Evolutionary conservation across 257 asterid species (phyloP).

Genomic region (Solanum bulbocastanum): DNA sequence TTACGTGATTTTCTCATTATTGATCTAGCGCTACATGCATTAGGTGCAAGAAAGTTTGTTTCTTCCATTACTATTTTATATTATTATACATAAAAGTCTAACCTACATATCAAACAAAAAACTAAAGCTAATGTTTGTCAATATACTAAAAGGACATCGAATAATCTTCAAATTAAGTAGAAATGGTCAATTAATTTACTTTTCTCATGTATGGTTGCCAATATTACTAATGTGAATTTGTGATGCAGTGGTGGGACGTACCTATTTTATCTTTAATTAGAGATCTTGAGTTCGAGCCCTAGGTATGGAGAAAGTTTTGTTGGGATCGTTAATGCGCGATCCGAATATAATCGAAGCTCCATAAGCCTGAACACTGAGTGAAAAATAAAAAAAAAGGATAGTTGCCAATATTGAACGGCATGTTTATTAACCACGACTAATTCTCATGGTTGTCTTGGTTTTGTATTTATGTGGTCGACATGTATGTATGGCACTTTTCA

Average conservation of each 20-base stretch:
- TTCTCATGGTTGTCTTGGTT: neutral
- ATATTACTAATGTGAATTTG: neutral
- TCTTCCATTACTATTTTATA: too few relatives aligned
- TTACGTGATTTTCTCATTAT: too few relatives aligned
- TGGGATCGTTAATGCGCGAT: too few relatives aligned
- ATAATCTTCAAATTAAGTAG: neutral
- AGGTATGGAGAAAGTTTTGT: too few relatives aligned
- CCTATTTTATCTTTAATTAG: too few relatives aligned
- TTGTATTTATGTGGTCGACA: neutral
- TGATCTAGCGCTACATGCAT: too few relatives aligned
- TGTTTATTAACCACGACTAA: neutral
- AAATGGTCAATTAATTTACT: neutral
- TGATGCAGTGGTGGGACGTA: too few relatives aligned
- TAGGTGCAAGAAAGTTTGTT: neutral
- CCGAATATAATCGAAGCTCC: too few relatives aligned
- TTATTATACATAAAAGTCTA: neutral
- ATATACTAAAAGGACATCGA: neutral
- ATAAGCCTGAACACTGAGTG: too few relatives aligned
- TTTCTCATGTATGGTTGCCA: neutral
- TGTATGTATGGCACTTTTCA: neutral
- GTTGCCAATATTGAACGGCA: conserved; percentile 13
- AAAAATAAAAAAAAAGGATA: neutral
- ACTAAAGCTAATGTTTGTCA: neutral
- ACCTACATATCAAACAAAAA: neutral
- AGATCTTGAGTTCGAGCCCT: too few relatives aligned